Percentiles rank a stretch among this genome's conserved stretches.
Evolutionary conservation across 768 basidiomycete genomes (phyloP).

Genomic region (Lenzites betulinus): DNA sequence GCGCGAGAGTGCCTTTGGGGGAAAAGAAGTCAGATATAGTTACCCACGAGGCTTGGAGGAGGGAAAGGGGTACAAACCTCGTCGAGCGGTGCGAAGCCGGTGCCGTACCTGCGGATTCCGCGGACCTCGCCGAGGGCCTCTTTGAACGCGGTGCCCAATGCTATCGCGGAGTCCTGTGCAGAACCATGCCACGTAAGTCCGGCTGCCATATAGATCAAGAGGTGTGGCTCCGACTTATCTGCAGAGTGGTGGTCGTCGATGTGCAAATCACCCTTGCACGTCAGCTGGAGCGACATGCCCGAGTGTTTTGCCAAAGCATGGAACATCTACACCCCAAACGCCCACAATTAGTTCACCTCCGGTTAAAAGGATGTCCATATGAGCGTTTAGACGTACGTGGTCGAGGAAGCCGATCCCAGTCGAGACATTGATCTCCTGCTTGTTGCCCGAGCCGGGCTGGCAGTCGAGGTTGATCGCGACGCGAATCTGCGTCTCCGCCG

Average conservation of each 20-base stretch:
- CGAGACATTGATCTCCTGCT: conserved; percentile 79
- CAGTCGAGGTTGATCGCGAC: conserved; percentile 83
- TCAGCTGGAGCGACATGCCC: conserved; percentile 88
- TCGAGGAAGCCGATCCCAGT: conserved; percentile 99
- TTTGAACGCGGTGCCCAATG: conserved; percentile 89
- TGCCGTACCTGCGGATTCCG: conserved; percentile 94
- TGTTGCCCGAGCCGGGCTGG: conserved; percentile 55
- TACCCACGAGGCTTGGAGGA: neutral
- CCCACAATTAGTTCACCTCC: neutral
- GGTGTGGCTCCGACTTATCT: conserved; percentile 76
- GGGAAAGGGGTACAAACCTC: conserved; percentile 57
- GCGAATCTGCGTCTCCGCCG: conserved; percentile 90
- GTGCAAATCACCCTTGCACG: conserved; percentile 93
- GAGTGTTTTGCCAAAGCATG: conserved; percentile 96
- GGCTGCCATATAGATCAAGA: conserved; percentile 10
- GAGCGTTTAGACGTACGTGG: conserved; percentile 73
- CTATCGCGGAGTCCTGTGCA: conserved; percentile 85
- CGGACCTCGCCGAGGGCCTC: conserved; percentile 91
- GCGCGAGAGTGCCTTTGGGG: conserved; percentile 80
- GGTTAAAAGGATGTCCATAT: too few species aligned
- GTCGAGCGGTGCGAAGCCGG: conserved; percentile 94
- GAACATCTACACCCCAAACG: conserved; percentile 72
- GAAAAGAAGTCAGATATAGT: neutral
- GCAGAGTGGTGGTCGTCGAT: conserved; percentile 99
- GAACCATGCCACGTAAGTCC: conserved; percentile 1